Conservation (phyloP, 1,139 yeast species). For the Pichia sp. region DNA sequence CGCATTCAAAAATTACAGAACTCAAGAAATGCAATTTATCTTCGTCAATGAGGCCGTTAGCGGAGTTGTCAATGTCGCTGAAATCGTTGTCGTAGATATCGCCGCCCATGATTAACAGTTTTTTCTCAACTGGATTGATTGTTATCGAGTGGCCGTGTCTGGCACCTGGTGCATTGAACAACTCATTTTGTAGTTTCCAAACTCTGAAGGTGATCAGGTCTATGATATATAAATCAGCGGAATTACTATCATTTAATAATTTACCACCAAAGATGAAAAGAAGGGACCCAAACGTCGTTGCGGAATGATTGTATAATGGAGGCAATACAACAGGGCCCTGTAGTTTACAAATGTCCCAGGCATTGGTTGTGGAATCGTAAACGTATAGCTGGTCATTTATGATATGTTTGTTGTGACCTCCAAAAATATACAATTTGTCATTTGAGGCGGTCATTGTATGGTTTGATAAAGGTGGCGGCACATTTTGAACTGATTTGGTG, state of each 20-base stretch:
- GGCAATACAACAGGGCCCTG: slow-evolving; percentile 42
- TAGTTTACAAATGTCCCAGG: slow-evolving; percentile 61
- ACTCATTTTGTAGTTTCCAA: slow-evolving; percentile 33
- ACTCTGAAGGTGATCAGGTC: slow-evolving; percentile 59
- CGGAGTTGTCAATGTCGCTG: slow-evolving; percentile 27
- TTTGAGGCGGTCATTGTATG: slow-evolving; percentile 82
- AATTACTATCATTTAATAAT: slow-evolving; percentile 62
- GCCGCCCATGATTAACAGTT: slow-evolving; percentile 86
- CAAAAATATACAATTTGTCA: slow-evolving; percentile 72
- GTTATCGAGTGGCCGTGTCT: slow-evolving; percentile 95
- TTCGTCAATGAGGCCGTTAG: slow-evolving; percentile 35
- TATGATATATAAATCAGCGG: slow-evolving; percentile 65
- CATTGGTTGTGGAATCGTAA: slow-evolving; percentile 60
- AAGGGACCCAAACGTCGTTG: slow-evolving; percentile 69
- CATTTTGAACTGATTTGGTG: slow-evolving; percentile 17
- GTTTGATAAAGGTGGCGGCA: slow-evolving; percentile 89
- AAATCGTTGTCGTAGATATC: slow-evolving; percentile 42
- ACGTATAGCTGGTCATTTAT: slow-evolving; percentile 77
- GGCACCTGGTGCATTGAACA: slow-evolving; percentile 55
- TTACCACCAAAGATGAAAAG: slow-evolving; percentile 91
- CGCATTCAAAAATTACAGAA: slow-evolving; percentile 60
- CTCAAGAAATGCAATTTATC: slow-evolving; percentile 36
- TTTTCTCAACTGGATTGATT: slow-evolving; percentile 53
- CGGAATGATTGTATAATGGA: slow-evolving; percentile 89
- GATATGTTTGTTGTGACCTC: slow-evolving; percentile 79